Evolutionary conservation across 805 yeast genomes (phyloP), one percentile per base, ranked within the genome.

Genomic region (Lipomyces japonicus): DNA sequence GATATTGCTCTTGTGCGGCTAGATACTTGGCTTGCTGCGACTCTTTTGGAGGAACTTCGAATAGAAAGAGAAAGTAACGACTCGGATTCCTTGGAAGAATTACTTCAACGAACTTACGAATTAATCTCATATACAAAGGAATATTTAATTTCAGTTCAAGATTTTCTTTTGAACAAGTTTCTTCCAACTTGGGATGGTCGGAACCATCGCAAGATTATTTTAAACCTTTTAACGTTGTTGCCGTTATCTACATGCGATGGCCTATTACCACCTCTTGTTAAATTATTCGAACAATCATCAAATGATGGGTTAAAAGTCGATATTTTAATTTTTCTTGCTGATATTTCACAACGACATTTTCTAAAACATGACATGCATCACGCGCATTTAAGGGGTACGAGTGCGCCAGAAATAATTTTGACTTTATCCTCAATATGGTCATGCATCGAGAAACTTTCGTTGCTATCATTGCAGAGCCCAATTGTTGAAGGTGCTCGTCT

Each of bases 1-100:
- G 48, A 42, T 26, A 14, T 22, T 9, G 44, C 46, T 5, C 48
- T 53, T 53, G 50, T 46, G 19, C 19, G 57, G 21, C 31, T 52
- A 10, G 44, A 52, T 32, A 36, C 57, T 12, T 52, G 51, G 51
- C 21, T 52, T 2, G 39, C 53, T 4, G 6, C 18, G 14, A 43
- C 36, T 7, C 47, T 52, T 3, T 18, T 23, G 3, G 53, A 47
- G 9, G 55, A 48, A 35, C 30, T 28, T 9, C 26, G 38, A 21
- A 4, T n/a, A n/a, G 45, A 18, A 14, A 1, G 14, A 16, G 19
- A 34, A 12, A 1, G 9, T 14, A 18, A 16, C 23, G 25, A 23
- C 21, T 21, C 25, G 7, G 46, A 38, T 3, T 4, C 42, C 12
- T 28, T 51, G 2, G 43, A 32, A n/a, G 51, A 47, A 26, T 39